phyloP scores from a whole-genome alignment of 2,329 filamentous ascomycete genomes.

The Aaosphaeria pasadenensis region DNA sequence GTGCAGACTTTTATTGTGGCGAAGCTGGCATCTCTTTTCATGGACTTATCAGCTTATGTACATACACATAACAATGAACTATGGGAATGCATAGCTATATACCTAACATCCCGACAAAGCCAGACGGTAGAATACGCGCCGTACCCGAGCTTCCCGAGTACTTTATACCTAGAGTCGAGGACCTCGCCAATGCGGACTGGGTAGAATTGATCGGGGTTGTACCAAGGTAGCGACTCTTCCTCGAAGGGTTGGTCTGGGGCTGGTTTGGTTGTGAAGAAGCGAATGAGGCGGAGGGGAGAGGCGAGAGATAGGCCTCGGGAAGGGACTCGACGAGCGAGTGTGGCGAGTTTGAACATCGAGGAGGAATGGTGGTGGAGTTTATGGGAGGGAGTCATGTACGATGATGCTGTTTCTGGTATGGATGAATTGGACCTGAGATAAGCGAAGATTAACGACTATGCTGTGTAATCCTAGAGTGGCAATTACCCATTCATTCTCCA shows the following conservation, averaged over 20 bases:
- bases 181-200: conserved; percentile 12
- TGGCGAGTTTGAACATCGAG: too few relatives aligned
- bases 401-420: too few relatives aligned
- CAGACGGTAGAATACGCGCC: conserved; percentile 14
- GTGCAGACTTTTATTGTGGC: conserved; percentile 19
- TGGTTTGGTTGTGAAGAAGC: neutral
- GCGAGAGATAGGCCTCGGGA: too few relatives aligned
- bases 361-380: too few relatives aligned
- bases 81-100: neutral
- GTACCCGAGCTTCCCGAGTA: conserved; percentile 15
- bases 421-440: too few relatives aligned
- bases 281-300: too few relatives aligned
- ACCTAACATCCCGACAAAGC: conserved; percentile 12
- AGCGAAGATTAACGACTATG: too few relatives aligned
- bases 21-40: conserved; percentile 11
- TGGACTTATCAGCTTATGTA: too few relatives aligned
- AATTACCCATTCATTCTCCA: too few relatives aligned
- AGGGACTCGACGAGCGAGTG: too few relatives aligned
- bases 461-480: too few relatives aligned
- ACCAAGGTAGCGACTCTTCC: conserved; percentile 4
- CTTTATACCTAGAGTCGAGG: conserved; percentile 6
- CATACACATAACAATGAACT: neutral
- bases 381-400: too few relatives aligned
- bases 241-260: conserved; percentile 1
- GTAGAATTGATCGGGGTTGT: conserved; percentile 10